Percentiles rank a stretch among this genome's conserved stretches.
Evolutionary conservation across 768 basidiomycete species (phyloP).

Genomic region (Phanerochaete sordida): DNA sequence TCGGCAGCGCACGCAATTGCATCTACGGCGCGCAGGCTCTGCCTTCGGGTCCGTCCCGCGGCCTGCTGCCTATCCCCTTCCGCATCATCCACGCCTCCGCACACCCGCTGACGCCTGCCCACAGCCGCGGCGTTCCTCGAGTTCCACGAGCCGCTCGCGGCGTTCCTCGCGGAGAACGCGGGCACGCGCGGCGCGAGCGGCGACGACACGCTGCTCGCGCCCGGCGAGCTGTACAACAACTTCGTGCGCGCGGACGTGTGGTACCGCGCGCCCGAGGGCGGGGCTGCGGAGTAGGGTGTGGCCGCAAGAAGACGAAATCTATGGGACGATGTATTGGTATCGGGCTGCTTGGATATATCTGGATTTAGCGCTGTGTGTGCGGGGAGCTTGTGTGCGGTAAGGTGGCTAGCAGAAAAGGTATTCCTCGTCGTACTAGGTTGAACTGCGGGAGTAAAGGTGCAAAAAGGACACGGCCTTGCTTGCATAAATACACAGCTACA

Average conservation of each 20-base stretch:
- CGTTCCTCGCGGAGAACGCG: constrained; percentile 41
- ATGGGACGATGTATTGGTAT: neutral
- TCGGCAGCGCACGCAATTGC: too few relatives aligned
- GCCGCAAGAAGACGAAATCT: neutral
- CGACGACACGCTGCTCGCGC: constrained; percentile 65
- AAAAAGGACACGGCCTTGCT: too few relatives aligned
- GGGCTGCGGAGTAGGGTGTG: neutral
- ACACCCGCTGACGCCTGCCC: neutral
- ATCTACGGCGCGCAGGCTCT: too few relatives aligned
- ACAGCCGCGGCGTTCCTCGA: constrained; percentile 29
- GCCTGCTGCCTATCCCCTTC: too few relatives aligned
- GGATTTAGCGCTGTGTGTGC: too few relatives aligned
- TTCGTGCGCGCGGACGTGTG: constrained; percentile 58
- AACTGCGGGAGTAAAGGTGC: too few relatives aligned
- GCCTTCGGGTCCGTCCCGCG: too few relatives aligned
- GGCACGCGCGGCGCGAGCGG: constrained; percentile 36
- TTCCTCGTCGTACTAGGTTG: too few relatives aligned
- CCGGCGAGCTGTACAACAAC: constrained; percentile 72
- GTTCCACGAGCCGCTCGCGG: constrained; percentile 51
- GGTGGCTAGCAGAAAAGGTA: too few relatives aligned
- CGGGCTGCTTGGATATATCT: neutral
- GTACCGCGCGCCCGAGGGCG: constrained; percentile 4
- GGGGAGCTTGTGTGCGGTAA: too few relatives aligned
- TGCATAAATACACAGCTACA: too few relatives aligned
- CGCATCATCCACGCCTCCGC: too few relatives aligned